Evolutionary conservation across 1,284 basidiomycete species (phyloP).

Genomic region (Cystobasidium sp.): DNA sequence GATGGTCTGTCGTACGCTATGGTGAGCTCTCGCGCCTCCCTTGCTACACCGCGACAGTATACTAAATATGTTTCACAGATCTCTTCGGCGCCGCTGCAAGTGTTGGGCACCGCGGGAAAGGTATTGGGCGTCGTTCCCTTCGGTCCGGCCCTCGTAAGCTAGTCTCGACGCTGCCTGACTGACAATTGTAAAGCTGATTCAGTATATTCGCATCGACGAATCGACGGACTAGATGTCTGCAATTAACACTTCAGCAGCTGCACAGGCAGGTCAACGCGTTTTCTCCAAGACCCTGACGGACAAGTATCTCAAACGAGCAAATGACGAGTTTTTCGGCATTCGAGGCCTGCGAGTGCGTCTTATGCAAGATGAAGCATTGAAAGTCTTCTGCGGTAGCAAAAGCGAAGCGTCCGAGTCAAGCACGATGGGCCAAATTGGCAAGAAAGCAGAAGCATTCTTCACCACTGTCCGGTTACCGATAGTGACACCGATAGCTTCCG

Average conservation of each 20-base stretch:
- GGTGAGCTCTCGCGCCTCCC: neutral
- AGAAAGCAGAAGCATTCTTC: neutral
- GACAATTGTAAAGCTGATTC: neutral
- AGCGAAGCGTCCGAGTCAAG: neutral
- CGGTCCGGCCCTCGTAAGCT: neutral
- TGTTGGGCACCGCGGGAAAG: conserved; percentile 45
- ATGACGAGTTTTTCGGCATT: conserved; percentile 52
- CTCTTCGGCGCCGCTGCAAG: conserved; percentile 48
- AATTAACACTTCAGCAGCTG: neutral
- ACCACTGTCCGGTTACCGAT: conserved; percentile 47
- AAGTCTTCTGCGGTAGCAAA: conserved; percentile 46
- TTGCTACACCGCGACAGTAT: neutral
- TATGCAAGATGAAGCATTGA: conserved; percentile 53
- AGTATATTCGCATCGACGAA: neutral
- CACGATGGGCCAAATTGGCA: neutral
- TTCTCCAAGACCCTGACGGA: conserved; percentile 56
- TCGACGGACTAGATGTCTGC: neutral
- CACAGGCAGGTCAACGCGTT: conserved; percentile 51
- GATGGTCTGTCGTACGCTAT: conserved; percentile 41
- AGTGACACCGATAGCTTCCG: conserved; percentile 43
- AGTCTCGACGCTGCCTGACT: neutral
- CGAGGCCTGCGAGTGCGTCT: conserved; percentile 54
- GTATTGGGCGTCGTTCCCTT: conserved; percentile 45
- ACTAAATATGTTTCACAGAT: conserved; percentile 44
- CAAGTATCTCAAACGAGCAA: conserved; percentile 54